Evolutionary conservation across 2,329 filamentous ascomycete species (phyloP).

Genomic region (Arthrobotrys megalospora): DNA sequence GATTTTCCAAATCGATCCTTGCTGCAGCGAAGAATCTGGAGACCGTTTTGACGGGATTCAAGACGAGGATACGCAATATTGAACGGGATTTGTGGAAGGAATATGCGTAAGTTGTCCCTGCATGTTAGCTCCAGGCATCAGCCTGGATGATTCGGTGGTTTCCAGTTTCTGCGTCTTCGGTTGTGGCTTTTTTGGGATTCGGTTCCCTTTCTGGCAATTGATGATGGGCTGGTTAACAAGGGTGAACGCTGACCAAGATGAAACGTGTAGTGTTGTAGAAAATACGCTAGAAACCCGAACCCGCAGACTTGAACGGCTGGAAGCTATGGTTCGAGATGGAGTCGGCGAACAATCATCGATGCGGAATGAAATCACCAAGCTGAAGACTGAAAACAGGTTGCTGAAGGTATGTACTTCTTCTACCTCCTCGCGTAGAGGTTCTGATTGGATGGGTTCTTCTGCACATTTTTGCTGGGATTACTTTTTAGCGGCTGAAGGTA

Average conservation of each 20-base stretch:
- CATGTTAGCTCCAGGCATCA: slow-evolving; percentile 9
- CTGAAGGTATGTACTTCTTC: slow-evolving; percentile 71
- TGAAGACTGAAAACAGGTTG: slow-evolving; percentile 76
- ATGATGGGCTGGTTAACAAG: slow-evolving; percentile 36
- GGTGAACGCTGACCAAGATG: slow-evolving; percentile 48
- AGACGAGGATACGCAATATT: slow-evolving; percentile 83
- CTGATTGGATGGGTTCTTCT: slow-evolving; percentile 6
- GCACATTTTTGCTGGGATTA: slow-evolving; percentile 13
- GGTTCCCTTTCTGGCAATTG: slow-evolving; percentile 37
- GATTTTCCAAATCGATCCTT: slow-evolving; percentile 90
- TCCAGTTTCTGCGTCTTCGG: slow-evolving; percentile 2
- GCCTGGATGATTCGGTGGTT: not conserved
- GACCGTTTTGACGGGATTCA: slow-evolving; percentile 82
- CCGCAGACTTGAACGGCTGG: slow-evolving; percentile 89
- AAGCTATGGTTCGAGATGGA: slow-evolving; percentile 80
- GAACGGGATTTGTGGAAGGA: slow-evolving; percentile 92
- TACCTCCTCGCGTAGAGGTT: not conserved
- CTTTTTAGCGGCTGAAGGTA: slow-evolving; percentile 18
- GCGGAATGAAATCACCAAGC: slow-evolving; percentile 70
- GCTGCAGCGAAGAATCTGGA: slow-evolving; percentile 90
- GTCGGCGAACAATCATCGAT: slow-evolving; percentile 71
- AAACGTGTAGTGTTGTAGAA: slow-evolving; percentile 72
- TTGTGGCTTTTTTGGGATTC: slow-evolving; percentile 29
- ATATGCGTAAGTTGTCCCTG: slow-evolving; percentile 74
- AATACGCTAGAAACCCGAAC: slow-evolving; percentile 82